These are phyloP conservation scores for Cetraspora pellucida DNA, from an alignment of 192 early-diverging fungal species.

Conservation along the genomic window DNA sequence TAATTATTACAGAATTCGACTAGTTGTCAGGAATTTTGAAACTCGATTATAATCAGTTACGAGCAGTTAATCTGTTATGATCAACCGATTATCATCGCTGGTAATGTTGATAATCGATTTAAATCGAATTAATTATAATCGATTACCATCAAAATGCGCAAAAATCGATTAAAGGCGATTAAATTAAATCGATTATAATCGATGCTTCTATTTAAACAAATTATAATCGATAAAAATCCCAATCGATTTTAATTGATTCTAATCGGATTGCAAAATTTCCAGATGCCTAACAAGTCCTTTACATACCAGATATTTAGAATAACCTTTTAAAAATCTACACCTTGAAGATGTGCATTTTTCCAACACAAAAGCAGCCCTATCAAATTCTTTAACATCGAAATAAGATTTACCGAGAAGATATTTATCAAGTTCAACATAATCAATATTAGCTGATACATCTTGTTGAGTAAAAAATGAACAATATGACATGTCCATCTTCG, in stretches of 20 bases:
- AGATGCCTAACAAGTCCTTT: slow-evolving; percentile 5
- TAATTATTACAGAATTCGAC: background rate
- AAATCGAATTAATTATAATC: too few species aligned
- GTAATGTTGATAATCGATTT: background rate
- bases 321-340: slow-evolving; percentile 75
- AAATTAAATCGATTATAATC: too few species aligned
- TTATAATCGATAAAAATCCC: too few species aligned
- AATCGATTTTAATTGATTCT: too few species aligned
- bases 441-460: background rate
- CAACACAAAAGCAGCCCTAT: slow-evolving; percentile 59
- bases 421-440: slow-evolving; percentile 43
- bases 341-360: slow-evolving; percentile 51
- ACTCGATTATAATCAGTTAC: too few species aligned
- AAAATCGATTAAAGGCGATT: too few species aligned
- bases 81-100: slow-evolving; percentile 7
- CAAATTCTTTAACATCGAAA: slow-evolving; percentile 75
- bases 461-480: background rate
- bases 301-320: slow-evolving; percentile 73
- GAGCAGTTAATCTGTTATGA: too few species aligned
- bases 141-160: too few species aligned
- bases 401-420: slow-evolving; percentile 69
- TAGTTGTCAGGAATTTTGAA: too few species aligned
- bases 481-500: slow-evolving; percentile 30
- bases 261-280: too few species aligned
- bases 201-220: too few species aligned